Percentiles rank a stretch among this genome's conserved stretches.
phyloP scores from a whole-genome alignment of 345 rosid species.

The Boechera retrofracta region DNA sequence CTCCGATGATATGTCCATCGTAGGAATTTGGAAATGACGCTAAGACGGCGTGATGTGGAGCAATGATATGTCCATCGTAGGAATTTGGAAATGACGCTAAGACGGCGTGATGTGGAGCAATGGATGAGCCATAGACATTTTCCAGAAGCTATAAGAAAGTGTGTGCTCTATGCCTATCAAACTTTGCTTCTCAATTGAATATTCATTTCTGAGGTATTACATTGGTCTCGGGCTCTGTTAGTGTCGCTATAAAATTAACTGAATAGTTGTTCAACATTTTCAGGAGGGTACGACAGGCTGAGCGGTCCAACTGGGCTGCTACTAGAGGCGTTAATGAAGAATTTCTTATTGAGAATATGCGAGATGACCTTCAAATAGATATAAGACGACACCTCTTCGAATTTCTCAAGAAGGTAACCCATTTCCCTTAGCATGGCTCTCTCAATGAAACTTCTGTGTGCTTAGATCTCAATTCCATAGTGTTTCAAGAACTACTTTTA shows the following conservation, averaged over 20 bases:
- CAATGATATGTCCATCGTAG: slow-evolving; percentile 62
- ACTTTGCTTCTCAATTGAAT: slow-evolving; percentile 9
- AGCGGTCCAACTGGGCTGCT: slow-evolving; percentile 81
- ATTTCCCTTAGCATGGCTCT: background rate
- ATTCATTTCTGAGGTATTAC: background rate
- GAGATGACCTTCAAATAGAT: slow-evolving; percentile 87
- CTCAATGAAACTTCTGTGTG: too few species aligned
- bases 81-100: slow-evolving; percentile 80
- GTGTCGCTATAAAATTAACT: slow-evolving; percentile 10
- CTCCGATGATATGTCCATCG: slow-evolving; percentile 8
- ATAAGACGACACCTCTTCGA: slow-evolving; percentile 83
- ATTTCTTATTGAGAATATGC: slow-evolving; percentile 67
- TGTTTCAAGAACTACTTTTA: background rate
- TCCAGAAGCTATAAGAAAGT: slow-evolving; percentile 71
- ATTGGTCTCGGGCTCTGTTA: slow-evolving; percentile 8
- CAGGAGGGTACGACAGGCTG: slow-evolving; percentile 84
- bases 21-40: slow-evolving; percentile 83
- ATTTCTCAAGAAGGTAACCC: slow-evolving; percentile 68
- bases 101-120: slow-evolving; percentile 87
- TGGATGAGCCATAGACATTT: slow-evolving; percentile 94
- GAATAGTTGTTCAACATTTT: slow-evolving; percentile 13
- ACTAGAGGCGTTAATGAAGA: slow-evolving; percentile 90
- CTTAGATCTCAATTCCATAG: background rate
- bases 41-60: slow-evolving; percentile 87
- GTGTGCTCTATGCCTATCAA: background rate